Evolutionary conservation across 2,329 filamentous ascomycete species (phyloP), one percentile per base, ranked within the genome.

Genomic region (Diaporthe sp.): DNA sequence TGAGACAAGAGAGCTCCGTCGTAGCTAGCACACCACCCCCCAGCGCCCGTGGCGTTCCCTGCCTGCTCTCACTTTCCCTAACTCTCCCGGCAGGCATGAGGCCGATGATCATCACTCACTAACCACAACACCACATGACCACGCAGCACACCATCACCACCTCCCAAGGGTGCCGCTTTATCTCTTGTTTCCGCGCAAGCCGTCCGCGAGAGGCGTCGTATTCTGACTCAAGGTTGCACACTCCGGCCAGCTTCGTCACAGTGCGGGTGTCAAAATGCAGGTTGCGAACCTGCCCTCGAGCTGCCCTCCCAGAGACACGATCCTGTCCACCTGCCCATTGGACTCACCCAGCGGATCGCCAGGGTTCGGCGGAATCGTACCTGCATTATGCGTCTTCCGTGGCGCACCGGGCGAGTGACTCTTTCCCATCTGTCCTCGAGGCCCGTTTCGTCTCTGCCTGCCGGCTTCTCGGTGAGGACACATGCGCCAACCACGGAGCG

Each of bases 321-420:
- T 51, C n/a, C 61, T 58, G 47, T 75, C 49, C 57, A 67, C 55
- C 67, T 49, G 58, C 49, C 72, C 49, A 53, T 49, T 67, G 47
- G 58, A 71, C 58, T 72, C 44, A 71, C 15, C 51, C 58, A 17
- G 31, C 55, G 20, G 72, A 76, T 74, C 75, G 70, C 49, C 63
- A 57, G 39, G 63, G 37, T 58, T 57, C 70, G n/a, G 20, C 51
- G 60, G 17, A 51, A 47, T 74, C 51, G 76, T 77, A 75, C 75
- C 73, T 78, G 77, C 77, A 78, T 78, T 55, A 68, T 72, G 77
- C 75, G 73, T 71, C 70, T 53, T 60, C 55, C 17, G 67, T 77
- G 77, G 71, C 67, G 63, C 63, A 55, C 10, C 47, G 37, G n/a
- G 9, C 77, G 68, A 72, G 44, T 77, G 75, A 76, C 73, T 49